A percentile compares a stretch with the other conserved stretches of the same genome.
phyloP scores from a whole-genome alignment of 495 filamentous ascomycete species.

The Daldinia bambusicola region DNA sequence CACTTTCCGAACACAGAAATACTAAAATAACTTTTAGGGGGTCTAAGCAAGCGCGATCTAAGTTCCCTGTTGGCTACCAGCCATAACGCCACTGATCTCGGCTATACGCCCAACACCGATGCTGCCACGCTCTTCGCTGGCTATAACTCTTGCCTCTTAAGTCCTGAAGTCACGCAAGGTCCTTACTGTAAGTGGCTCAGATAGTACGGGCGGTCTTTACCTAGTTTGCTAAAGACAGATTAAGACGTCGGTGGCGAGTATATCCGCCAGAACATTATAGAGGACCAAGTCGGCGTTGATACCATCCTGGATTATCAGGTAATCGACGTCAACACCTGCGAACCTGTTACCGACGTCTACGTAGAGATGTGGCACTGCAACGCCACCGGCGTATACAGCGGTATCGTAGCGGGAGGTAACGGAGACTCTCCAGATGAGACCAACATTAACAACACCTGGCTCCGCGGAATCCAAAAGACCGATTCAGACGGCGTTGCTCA shows the following conservation, averaged over 20 bases:
- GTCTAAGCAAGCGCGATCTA: background rate
- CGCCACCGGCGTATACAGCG: slow-evolving; percentile 64
- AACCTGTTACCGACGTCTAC: slow-evolving; percentile 64
- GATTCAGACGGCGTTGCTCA: slow-evolving; percentile 60
- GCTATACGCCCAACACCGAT: background rate
- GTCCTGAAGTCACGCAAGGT: background rate
- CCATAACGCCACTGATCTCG: background rate
- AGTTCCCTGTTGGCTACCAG: background rate
- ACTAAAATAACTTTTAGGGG: background rate
- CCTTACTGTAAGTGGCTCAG: background rate
- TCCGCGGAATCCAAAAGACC: slow-evolving; percentile 63
- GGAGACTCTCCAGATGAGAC: slow-evolving; percentile 58
- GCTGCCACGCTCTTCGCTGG: background rate
- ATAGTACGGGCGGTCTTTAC: too few relatives aligned
- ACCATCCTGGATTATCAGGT: background rate
- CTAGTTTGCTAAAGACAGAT: background rate
- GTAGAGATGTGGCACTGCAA: slow-evolving; percentile 69
- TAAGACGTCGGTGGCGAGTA: slow-evolving; percentile 1
- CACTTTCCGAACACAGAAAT: background rate
- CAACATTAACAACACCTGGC: slow-evolving; percentile 62
- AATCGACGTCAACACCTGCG: slow-evolving; percentile 58
- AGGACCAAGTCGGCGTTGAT: background rate
- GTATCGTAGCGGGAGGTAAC: slow-evolving; percentile 62
- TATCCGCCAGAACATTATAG: background rate
- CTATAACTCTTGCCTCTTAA: background rate